Conservation (phyloP, 768 basidiomycete species). For the Termitomyces heimii region DNA sequence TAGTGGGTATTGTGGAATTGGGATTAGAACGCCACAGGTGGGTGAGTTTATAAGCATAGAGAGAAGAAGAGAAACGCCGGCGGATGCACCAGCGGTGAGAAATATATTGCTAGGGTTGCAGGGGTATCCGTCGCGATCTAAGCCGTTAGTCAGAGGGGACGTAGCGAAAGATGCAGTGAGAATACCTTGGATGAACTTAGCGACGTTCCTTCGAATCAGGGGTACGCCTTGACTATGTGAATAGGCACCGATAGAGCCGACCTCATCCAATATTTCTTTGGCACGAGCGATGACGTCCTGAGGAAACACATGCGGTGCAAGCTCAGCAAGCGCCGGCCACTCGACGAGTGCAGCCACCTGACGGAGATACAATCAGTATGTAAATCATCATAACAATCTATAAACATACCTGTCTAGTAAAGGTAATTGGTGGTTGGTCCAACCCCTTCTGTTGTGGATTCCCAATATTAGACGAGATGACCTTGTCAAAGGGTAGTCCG, state of each 20-base stretch:
- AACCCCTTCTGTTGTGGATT: constrained; percentile 96
- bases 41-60: constrained; percentile 69
- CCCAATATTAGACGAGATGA: constrained; percentile 96
- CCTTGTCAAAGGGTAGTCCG: constrained; percentile 75
- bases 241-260: constrained; percentile 93
- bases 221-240: constrained; percentile 93
- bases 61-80: constrained; percentile 86
- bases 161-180: neutral
- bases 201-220: constrained; percentile 81
- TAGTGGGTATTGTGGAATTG: constrained; percentile 97
- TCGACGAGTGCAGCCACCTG: constrained; percentile 90
- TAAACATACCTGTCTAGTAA: constrained; percentile 73
- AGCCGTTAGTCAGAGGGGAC: constrained; percentile 1
- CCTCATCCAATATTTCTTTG: constrained; percentile 71
- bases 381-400: neutral
- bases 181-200: constrained; percentile 83
- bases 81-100: constrained; percentile 91
- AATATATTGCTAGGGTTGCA: constrained; percentile 83
- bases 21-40: constrained; percentile 79
- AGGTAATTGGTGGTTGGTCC: constrained; percentile 91
- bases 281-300: constrained; percentile 82
- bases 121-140: constrained; percentile 88
- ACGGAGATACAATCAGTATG: constrained; percentile 3
- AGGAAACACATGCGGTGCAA: constrained; percentile 79
- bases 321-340: constrained; percentile 77